These are phyloP conservation scores for Ochromonadaceae sp. DNA, from an alignment of 352 stramenopile species.

Conservation along the genomic window DNA sequence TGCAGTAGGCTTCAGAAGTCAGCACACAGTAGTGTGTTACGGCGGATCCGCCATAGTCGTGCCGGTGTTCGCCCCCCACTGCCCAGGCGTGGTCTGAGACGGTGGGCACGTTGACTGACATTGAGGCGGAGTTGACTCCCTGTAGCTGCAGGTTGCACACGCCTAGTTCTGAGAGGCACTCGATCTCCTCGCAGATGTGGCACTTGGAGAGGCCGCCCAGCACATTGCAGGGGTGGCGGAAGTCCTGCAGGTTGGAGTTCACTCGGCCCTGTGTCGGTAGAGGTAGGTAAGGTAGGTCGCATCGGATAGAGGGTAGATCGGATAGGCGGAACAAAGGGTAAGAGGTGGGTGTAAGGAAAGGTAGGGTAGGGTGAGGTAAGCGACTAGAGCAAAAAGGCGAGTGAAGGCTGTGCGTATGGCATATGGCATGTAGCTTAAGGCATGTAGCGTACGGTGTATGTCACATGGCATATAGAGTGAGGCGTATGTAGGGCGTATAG, in stretches of 20 bases:
- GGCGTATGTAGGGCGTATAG: background rate
- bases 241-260: constrained; percentile 70
- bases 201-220: constrained; percentile 78
- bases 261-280: constrained; percentile 64
- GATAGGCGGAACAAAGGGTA: too few relatives aligned
- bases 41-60: constrained; percentile 63
- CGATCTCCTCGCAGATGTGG: constrained; percentile 71
- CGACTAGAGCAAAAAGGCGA: too few relatives aligned
- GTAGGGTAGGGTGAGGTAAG: too few relatives aligned
- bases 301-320: too few relatives aligned
- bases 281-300: too few relatives aligned
- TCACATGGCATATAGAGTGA: background rate
- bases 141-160: constrained; percentile 77
- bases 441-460: constrained; percentile 42
- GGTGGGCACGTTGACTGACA: constrained; percentile 66
- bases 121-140: constrained; percentile 49
- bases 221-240: constrained; percentile 66
- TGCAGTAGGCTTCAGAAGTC: constrained; percentile 55
- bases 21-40: constrained; percentile 69
- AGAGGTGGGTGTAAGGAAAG: too few relatives aligned
- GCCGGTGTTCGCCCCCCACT: constrained; percentile 61
- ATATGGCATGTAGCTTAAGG: too few relatives aligned
- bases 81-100: constrained; percentile 78
- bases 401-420: too few relatives aligned
- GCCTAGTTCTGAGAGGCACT: constrained; percentile 38